Base-by-base conservation (phyloP, 1,284 basidiomycete species). In the Heterobasidion annosum region DNA sequence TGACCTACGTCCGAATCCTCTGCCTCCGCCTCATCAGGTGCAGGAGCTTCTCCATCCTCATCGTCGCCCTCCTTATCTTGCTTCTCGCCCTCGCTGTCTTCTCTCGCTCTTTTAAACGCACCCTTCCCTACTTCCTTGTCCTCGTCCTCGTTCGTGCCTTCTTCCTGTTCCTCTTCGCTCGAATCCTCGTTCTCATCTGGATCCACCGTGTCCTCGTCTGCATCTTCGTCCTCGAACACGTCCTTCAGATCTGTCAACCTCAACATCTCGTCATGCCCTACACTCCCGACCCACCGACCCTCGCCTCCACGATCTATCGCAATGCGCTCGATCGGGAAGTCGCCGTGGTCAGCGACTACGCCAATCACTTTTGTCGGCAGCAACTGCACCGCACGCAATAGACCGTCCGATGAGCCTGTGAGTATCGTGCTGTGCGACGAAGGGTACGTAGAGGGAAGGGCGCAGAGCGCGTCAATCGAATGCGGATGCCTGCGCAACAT, bases 381-480 rank as follows among this genome's bases (percentile, higher is more conserved):
- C 40, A 98, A 77, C 66, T 96, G 85, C 1, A 98, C 88, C 34
- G 92, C 92, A 48, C 95, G 82, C 40, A 98, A 77, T 62, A 94
- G 79, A 0, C 95, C 95, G 67, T 98, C 95, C 3, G 93, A 93
- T 0, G 92, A 95, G 2, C 95, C 95, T 0, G 95, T 95, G 1
- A 96, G 80, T 54, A 98, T 80, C 0, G 90, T 92, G 53, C 82
- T 83, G 25, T 81, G 70, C 10, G 82, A 74, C 58, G 87, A 79
- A 13, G 83, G 75, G 59, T 82, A 78, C n/a, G 78, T 77, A 10
- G 77, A 70, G 2, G 90, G 87, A 10, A 97, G 68, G 48, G 80
- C 68, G 60, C 88, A 91, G 16, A 95, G 75, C 2, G 92, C 83
- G 64, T 95, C 93, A 48, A 95, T 82, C 13, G 91, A 93, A 58